phyloP scores from a whole-genome alignment of 2,329 filamentous ascomycete species.

The Ceratocystis cubensis region DNA sequence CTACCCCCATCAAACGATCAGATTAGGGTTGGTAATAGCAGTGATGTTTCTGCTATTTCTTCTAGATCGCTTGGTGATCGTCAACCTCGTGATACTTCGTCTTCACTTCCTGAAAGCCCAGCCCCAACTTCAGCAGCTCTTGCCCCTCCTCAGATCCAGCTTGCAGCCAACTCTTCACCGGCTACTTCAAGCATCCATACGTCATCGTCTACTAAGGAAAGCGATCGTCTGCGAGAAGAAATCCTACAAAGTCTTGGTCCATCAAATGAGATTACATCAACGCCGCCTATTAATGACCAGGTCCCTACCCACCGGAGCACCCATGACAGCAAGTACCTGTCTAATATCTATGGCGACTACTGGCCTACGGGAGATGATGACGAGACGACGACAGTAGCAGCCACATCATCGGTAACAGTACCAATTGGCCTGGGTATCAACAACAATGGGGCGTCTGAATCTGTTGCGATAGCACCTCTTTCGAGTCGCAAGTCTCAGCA shows the following conservation, averaged over 20 bases:
- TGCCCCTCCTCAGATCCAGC: neutral
- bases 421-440: slow-evolving; percentile 5
- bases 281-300: neutral
- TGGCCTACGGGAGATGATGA: slow-evolving; percentile 36
- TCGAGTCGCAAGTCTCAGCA: slow-evolving; percentile 1
- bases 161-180: slow-evolving; percentile 10
- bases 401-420: neutral
- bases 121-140: slow-evolving; percentile 8
- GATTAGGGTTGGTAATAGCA: neutral
- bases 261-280: neutral
- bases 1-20: neutral
- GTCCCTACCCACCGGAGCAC: slow-evolving; percentile 17
- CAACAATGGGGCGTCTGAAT: neutral
- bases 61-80: neutral
- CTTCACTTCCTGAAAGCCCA: slow-evolving; percentile 16
- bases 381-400: neutral
- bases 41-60: neutral
- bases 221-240: slow-evolving; percentile 58
- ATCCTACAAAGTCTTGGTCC: slow-evolving; percentile 59
- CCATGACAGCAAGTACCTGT: slow-evolving; percentile 50
- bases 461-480: neutral
- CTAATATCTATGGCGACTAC: slow-evolving; percentile 56
- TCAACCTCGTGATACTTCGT: neutral
- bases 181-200: slow-evolving; percentile 23
- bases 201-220: slow-evolving; percentile 51